A percentile compares a stretch with the other conserved stretches of the same genome.
phyloP scores from a whole-genome alignment of 1,139 yeast species.

The Sugiyamaella novakii region DNA sequence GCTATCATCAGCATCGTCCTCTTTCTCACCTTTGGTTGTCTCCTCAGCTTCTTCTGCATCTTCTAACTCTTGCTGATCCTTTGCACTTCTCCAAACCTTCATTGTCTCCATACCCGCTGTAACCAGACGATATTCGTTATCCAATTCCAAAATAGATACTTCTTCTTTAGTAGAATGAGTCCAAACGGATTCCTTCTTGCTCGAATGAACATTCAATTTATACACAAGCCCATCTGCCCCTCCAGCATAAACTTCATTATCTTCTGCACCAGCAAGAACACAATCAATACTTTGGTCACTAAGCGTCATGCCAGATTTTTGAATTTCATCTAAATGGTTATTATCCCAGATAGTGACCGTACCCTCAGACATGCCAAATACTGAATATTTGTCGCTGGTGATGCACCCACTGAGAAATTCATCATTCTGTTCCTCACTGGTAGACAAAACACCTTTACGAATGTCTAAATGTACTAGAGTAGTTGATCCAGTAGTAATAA shows the following conservation, averaged over 20 bases:
- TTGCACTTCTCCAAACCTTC: constrained; percentile 63
- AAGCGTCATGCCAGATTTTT: constrained; percentile 74
- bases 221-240: constrained; percentile 79
- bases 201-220: constrained; percentile 64
- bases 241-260: constrained; percentile 79
- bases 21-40: constrained; percentile 26
- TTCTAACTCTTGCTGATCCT: constrained; percentile 25
- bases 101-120: constrained; percentile 82
- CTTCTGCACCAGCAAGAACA: constrained; percentile 72
- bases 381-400: constrained; percentile 63
- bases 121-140: constrained; percentile 72
- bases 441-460: constrained; percentile 61
- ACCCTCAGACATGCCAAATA: constrained; percentile 90
- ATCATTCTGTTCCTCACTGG: constrained; percentile 89
- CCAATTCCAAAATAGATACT: constrained; percentile 74
- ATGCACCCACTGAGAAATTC: constrained; percentile 73
- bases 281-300: constrained; percentile 78
- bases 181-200: constrained; percentile 52
- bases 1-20: constrained; percentile 18
- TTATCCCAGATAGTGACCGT: constrained; percentile 89
- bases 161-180: constrained; percentile 65
- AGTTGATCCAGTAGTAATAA: constrained; percentile 79
- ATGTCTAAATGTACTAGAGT: constrained; percentile 79
- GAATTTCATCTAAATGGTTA: constrained; percentile 60
- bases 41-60: constrained; percentile 35